phyloP scores from a whole-genome alignment of 805 yeast genomes.

The Metschnikowia aberdeeniae region DNA sequence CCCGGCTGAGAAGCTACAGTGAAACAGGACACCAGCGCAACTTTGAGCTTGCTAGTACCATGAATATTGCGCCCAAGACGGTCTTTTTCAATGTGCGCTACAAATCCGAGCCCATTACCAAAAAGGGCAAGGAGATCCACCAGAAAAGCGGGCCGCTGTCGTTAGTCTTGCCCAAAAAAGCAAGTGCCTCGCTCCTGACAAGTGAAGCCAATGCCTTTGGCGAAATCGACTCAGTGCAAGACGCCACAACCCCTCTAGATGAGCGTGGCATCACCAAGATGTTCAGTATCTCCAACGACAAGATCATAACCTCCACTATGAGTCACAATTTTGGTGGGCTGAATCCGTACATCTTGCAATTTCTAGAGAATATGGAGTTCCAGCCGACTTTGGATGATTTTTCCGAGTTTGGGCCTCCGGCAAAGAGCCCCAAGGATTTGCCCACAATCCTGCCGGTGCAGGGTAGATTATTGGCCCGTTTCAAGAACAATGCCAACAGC shows the following conservation, averaged over 20 bases:
- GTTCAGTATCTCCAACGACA: slow-evolving; percentile 29
- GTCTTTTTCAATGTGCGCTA: slow-evolving; percentile 36
- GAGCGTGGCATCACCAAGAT: slow-evolving; percentile 21
- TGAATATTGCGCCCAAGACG: slow-evolving; percentile 28
- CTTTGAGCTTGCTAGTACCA: slow-evolving; percentile 16
- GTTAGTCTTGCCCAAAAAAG: slow-evolving; percentile 28
- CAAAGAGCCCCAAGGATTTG: slow-evolving; percentile 10
- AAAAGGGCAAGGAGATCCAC: neutral
- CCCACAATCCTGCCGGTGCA: slow-evolving; percentile 6
- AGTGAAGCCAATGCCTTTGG: slow-evolving; percentile 42
- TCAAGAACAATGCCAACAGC: slow-evolving; percentile 41
- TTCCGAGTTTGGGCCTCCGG: slow-evolving; percentile 57
- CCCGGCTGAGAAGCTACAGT: slow-evolving; percentile 8
- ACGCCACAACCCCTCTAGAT: slow-evolving; percentile 2
- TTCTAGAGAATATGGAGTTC: slow-evolving; percentile 48
- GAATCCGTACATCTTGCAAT: slow-evolving; percentile 58
- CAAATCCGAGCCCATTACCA: slow-evolving; percentile 32
- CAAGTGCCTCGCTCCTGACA: slow-evolving; percentile 37
- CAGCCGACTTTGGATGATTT: slow-evolving; percentile 59
- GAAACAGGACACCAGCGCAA: slow-evolving; percentile 12
- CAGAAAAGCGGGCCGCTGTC: slow-evolving; percentile 2
- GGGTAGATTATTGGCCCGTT: slow-evolving; percentile 56
- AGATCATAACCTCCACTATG: slow-evolving; percentile 31
- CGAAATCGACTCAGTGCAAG: slow-evolving; percentile 38
- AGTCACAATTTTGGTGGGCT: slow-evolving; percentile 64